These are phyloP conservation scores for Groenewaldozyma auringiensis DNA, from an alignment of 1,139 yeast species.

Conservation along the genomic window DNA sequence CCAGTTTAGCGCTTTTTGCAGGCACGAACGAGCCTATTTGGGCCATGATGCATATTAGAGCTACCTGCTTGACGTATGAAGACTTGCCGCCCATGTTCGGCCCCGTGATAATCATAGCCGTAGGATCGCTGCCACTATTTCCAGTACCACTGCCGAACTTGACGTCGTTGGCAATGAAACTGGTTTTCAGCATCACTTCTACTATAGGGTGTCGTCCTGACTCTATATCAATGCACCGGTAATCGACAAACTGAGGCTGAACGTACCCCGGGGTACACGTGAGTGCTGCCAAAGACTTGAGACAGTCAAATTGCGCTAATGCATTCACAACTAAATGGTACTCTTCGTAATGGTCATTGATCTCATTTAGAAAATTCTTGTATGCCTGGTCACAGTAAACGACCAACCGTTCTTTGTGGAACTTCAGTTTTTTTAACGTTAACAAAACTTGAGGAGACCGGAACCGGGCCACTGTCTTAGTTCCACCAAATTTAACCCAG, in stretches of 20 bases:
- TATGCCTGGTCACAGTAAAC: constrained; percentile 52
- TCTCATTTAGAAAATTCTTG: constrained; percentile 39
- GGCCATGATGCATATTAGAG: constrained; percentile 60
- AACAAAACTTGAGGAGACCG: constrained; percentile 52
- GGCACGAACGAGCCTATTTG: constrained; percentile 93
- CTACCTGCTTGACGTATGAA: constrained; percentile 59
- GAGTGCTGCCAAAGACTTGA: constrained; percentile 62
- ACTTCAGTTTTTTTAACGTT: constrained; percentile 49
- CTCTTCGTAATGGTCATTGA: constrained; percentile 41
- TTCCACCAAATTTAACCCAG: constrained; percentile 72
- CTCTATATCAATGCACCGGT: constrained; percentile 44
- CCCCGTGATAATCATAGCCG: constrained; percentile 53
- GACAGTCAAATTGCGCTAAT: constrained; percentile 63
- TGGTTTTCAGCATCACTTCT: constrained; percentile 39
- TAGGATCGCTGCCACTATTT: constrained; percentile 40
- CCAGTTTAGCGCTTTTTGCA: constrained; percentile 42
- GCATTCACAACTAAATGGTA: constrained; percentile 45
- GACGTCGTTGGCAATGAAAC: constrained; percentile 41
- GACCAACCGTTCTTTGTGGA: constrained; percentile 53
- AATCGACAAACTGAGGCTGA: constrained; percentile 50
- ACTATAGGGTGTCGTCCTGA: constrained; percentile 77
- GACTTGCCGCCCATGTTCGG: constrained; percentile 78
- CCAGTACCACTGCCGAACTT: constrained; percentile 60
- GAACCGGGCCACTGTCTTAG: constrained; percentile 64
- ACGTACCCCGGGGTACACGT: constrained; percentile 45